phyloP scores from a whole-genome alignment of 345 rosid genomes.

The Kernera saxatilis region DNA sequence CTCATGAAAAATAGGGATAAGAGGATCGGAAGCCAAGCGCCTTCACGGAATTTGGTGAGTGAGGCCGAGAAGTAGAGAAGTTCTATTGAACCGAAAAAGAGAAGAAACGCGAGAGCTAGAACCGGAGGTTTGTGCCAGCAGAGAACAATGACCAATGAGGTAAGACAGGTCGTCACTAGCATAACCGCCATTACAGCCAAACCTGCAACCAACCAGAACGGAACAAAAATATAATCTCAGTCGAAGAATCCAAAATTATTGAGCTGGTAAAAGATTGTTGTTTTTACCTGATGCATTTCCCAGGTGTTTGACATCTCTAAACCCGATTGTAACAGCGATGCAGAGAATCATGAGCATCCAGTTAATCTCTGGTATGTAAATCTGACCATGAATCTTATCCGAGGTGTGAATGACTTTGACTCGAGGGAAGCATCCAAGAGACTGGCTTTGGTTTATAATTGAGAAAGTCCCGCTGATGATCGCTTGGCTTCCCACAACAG shows the following conservation, averaged over 20 bases:
- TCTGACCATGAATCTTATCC: conserved; percentile 96
- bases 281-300: conserved; percentile 99
- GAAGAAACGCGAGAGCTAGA: conserved; percentile 64
- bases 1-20: conserved; percentile 80
- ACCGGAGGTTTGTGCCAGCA: conserved; percentile 93
- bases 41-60: conserved; percentile 87
- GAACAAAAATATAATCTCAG: not conserved
- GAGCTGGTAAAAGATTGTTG: not conserved
- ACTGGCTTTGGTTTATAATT: conserved; percentile 97
- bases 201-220: conserved; percentile 46
- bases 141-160: conserved; percentile 74
- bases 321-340: conserved; percentile 94
- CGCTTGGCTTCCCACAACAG: conserved; percentile 99
- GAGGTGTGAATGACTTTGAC: conserved; percentile 98
- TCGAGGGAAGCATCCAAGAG: conserved; percentile 96
- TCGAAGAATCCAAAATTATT: not conserved
- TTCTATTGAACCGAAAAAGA: conserved; percentile 83
- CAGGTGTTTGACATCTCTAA: conserved; percentile 90
- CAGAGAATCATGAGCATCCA: conserved; percentile 99
- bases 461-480: conserved; percentile 99
- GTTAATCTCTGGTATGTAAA: conserved; percentile 95
- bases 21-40: conserved; percentile 99
- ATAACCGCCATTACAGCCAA: conserved; percentile 98
- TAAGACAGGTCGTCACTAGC: conserved; percentile 98
- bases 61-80: conserved; percentile 98